These are phyloP conservation scores for Linderina pennispora DNA, from an alignment of 192 early-diverging fungal species.

Conservation along the genomic window DNA sequence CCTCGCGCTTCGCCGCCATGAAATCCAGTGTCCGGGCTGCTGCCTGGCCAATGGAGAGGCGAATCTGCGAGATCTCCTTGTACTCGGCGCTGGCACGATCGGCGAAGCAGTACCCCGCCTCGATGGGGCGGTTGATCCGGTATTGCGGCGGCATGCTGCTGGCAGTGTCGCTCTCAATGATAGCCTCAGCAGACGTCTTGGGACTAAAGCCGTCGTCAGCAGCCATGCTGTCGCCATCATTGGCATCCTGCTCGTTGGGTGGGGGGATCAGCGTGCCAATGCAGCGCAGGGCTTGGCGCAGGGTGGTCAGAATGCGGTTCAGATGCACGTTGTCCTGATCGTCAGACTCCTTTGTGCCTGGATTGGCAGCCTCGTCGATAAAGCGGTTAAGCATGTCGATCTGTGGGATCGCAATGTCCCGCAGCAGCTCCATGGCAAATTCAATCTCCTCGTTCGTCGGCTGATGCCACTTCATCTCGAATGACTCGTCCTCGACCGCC, in stretches of 20 bases:
- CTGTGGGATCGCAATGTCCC: constrained; percentile 45
- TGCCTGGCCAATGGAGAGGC: constrained; percentile 48
- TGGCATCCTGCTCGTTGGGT: constrained; percentile 7
- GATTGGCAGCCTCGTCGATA: constrained; percentile 7
- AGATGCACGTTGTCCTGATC: constrained; percentile 28
- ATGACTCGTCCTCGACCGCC: constrained; percentile 32
- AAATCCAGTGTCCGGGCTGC: constrained; percentile 48
- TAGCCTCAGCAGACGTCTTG: too few species aligned
- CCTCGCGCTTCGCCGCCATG: constrained; percentile 46
- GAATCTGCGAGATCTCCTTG: constrained; percentile 46
- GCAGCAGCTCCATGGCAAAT: constrained; percentile 61
- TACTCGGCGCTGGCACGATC: constrained; percentile 47
- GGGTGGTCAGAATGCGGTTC: constrained; percentile 14
- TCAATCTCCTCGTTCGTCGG: constrained; percentile 61
- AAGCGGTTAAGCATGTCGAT: constrained; percentile 14
- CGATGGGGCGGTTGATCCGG: constrained; percentile 32
- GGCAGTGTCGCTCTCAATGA: constrained; percentile 15
- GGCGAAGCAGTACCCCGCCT: constrained; percentile 65
- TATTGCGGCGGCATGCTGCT: constrained; percentile 26
- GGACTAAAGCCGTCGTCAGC: too few species aligned
- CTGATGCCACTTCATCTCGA: constrained; percentile 71
- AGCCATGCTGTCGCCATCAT: constrained; percentile 2
- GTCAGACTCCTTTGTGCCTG: constrained; percentile 5
- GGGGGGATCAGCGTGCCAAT: constrained; percentile 30
- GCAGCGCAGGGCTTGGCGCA: constrained; percentile 18